phyloP scores from a whole-genome alignment of 768 basidiomycete species.

The Tricholoma saponaceum region DNA sequence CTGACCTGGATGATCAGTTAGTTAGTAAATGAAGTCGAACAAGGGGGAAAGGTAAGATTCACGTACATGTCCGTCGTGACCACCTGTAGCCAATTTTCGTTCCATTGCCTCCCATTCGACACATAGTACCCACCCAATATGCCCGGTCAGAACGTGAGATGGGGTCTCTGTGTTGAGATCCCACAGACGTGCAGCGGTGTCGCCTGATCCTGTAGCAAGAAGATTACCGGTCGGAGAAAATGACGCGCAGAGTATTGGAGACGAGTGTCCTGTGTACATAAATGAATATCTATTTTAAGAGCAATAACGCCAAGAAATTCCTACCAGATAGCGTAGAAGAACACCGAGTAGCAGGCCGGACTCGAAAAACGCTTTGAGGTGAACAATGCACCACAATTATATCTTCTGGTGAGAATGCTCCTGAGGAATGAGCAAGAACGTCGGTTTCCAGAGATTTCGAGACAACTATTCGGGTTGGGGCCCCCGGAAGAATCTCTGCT shows the following conservation, averaged over 20 bases:
- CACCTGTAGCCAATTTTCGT: constrained; percentile 86
- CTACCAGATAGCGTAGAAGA: constrained; percentile 86
- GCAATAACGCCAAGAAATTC: constrained; percentile 13
- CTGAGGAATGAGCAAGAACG: constrained; percentile 68
- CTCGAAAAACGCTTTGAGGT: constrained; percentile 93
- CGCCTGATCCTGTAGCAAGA: constrained; percentile 94
- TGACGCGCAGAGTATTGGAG: constrained; percentile 91
- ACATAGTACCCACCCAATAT: constrained; percentile 95
- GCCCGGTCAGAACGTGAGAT: constrained; percentile 80
- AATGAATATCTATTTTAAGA: background rate
- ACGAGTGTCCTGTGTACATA: constrained; percentile 66
- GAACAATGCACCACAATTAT: constrained; percentile 86
- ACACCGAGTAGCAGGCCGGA: constrained; percentile 90
- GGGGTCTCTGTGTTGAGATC: constrained; percentile 92
- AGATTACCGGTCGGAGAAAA: constrained; percentile 92
- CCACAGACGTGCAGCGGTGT: constrained; percentile 91
- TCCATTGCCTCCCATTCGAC: constrained; percentile 98
- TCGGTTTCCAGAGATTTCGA: constrained; percentile 82
- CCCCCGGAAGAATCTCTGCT: constrained; percentile 41
- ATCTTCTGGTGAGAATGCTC: constrained; percentile 79
- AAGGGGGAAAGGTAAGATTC: background rate
- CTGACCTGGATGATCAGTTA: constrained; percentile 45
- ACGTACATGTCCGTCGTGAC: constrained; percentile 86
- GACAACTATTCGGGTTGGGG: constrained; percentile 77
- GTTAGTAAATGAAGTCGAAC: background rate